A percentile compares a stretch with the other conserved stretches of the same genome.
phyloP scores from a whole-genome alignment of 208 protist genomes.

The Leishmania tropica region DNA sequence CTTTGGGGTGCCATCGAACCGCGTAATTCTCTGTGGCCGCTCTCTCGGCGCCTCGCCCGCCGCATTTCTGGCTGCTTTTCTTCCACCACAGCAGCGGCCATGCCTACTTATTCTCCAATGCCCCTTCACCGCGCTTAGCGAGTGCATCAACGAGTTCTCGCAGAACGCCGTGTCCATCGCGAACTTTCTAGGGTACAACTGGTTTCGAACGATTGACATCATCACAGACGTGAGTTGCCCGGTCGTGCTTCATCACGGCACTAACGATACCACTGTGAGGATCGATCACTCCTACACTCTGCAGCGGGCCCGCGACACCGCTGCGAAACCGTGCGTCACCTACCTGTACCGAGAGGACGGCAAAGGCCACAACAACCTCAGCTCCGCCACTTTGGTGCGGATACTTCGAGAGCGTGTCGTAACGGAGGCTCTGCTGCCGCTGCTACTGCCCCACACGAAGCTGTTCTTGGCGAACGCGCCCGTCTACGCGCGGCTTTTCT shows the following conservation, averaged over 20 bases:
- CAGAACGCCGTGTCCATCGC: constrained; percentile 64
- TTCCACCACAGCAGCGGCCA: constrained; percentile 43
- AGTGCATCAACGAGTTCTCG: constrained; percentile 75
- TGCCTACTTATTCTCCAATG: constrained; percentile 74
- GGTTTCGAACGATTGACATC: constrained; percentile 82
- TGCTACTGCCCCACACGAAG: constrained; percentile 26
- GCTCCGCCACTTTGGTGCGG: constrained; percentile 36
- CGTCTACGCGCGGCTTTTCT: constrained; percentile 64
- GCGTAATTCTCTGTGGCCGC: constrained; percentile 77
- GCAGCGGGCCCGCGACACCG: constrained; percentile 48
- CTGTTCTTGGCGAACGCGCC: constrained; percentile 51
- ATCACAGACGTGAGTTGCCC: constrained; percentile 76
- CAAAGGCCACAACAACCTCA: constrained; percentile 83
- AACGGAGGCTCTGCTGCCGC: constrained; percentile 20
- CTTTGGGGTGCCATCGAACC: constrained; percentile 52
- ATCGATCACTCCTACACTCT: constrained; percentile 69
- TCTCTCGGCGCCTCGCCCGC: constrained; percentile 75
- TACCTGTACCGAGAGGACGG: constrained; percentile 68
- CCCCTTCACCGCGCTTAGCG: constrained; percentile 76
- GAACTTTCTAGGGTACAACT: constrained; percentile 78
- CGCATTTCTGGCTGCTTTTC: constrained; percentile 48
- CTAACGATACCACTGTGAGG: constrained; percentile 68
- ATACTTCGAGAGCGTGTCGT: constrained; percentile 61
- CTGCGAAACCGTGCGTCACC: constrained; percentile 46
- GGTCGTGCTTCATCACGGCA: constrained; percentile 87